These are phyloP conservation scores for Crithidia brevicula DNA, from an alignment of 208 protist species.

Conservation along the genomic window DNA sequence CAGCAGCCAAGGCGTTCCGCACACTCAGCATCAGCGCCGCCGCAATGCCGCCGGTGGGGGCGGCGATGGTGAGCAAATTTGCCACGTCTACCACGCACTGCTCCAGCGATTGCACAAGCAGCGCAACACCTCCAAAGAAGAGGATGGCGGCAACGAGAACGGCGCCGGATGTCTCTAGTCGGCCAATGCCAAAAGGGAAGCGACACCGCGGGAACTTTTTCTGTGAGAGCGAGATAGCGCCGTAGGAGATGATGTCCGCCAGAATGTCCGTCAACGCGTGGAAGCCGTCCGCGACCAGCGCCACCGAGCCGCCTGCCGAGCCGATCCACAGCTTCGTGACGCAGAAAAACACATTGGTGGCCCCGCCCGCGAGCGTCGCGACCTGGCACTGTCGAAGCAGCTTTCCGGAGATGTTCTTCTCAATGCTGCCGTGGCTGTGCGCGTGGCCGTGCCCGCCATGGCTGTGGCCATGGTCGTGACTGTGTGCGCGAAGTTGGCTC, in stretches of 20 bases:
- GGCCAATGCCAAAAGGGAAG: slow-evolving; percentile 86
- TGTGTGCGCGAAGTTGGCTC: slow-evolving; percentile 23
- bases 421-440: slow-evolving; percentile 57
- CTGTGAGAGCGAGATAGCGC: slow-evolving; percentile 61
- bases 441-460: slow-evolving; percentile 44
- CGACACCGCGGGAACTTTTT: slow-evolving; percentile 75
- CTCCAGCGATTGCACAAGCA: slow-evolving; percentile 73
- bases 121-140: slow-evolving; percentile 72
- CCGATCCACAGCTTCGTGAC: slow-evolving; percentile 76
- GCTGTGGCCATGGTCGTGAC: slow-evolving; percentile 44
- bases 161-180: slow-evolving; percentile 81
- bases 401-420: slow-evolving; percentile 54
- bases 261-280: slow-evolving; percentile 86
- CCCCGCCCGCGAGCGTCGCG: slow-evolving; percentile 66
- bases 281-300: slow-evolving; percentile 87
- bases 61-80: slow-evolving; percentile 11
- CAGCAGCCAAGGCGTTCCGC: slow-evolving; percentile 4
- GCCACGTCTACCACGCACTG: slow-evolving; percentile 44
- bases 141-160: slow-evolving; percentile 81
- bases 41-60: slow-evolving; percentile 15
- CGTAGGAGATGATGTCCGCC: slow-evolving; percentile 82
- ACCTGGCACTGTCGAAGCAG: slow-evolving; percentile 70
- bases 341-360: slow-evolving; percentile 83
- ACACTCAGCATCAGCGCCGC: slow-evolving; percentile 12
- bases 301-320: slow-evolving; percentile 77